Conservation (phyloP, 345 rosid genomes). For the Chamaenerion angustifolium region DNA sequence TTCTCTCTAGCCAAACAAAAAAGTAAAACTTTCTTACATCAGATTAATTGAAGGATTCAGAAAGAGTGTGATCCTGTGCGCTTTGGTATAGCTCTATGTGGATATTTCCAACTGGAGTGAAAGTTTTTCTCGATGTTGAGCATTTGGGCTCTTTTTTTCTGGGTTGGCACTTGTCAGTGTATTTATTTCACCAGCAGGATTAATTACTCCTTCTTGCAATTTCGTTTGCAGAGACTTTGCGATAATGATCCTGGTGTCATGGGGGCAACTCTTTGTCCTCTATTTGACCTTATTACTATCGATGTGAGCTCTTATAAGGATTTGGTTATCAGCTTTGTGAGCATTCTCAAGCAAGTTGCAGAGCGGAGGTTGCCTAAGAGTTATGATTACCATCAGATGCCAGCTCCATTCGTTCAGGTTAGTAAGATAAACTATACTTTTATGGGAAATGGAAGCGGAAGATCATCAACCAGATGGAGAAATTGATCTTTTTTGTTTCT, state of each 20-base stretch:
- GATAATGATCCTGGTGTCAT: conserved; percentile 97
- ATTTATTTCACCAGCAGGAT: neutral
- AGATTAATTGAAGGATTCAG: too few relatives aligned
- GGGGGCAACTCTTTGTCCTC: conserved; percentile 97
- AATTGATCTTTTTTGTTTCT: too few relatives aligned
- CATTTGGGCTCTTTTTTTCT: too few relatives aligned
- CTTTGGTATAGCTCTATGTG: too few relatives aligned
- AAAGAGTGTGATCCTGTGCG: too few relatives aligned
- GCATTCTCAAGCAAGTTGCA: conserved; percentile 89
- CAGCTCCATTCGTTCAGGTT: conserved; percentile 99
- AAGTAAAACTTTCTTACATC: too few relatives aligned
- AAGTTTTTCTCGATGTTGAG: too few relatives aligned
- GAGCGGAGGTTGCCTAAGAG: conserved; percentile 82
- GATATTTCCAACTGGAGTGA: too few relatives aligned
- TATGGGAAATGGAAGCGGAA: too few relatives aligned
- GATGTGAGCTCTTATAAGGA: conserved; percentile 77
- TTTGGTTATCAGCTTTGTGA: conserved; percentile 77
- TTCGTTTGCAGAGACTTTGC: conserved; percentile 48
- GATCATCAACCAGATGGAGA: too few relatives aligned
- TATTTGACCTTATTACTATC: conserved; percentile 60
- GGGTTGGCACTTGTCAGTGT: neutral
- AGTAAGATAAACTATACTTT: neutral
- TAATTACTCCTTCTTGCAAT: conserved; percentile 4
- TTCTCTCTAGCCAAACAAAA: too few relatives aligned
- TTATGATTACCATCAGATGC: conserved; percentile 94